Percentiles rank a stretch among this genome's conserved stretches.
Conservation (phyloP, 2,329 filamentous ascomycete species). For the Cephalotrichum gorgonifer region DNA sequence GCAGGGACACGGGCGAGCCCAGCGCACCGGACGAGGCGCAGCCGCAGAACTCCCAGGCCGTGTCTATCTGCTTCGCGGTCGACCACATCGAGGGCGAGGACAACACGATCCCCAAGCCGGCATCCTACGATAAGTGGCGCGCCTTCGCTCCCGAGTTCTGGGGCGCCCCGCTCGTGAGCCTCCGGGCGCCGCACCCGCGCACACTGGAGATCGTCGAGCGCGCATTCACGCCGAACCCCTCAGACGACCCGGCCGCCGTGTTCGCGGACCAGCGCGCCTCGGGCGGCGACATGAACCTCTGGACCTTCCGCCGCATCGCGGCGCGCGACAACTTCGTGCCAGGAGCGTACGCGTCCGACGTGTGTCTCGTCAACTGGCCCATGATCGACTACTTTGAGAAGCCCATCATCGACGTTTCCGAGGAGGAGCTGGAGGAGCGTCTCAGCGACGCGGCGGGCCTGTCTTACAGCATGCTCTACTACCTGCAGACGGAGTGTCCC, state of each 20-base stretch:
- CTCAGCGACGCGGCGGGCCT: conserved; percentile 11
- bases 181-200: conserved; percentile 15
- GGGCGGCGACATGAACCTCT: conserved; percentile 18
- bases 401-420: conserved; percentile 15
- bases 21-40: conserved; percentile 15
- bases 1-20: conserved; percentile 14
- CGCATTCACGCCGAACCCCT: conserved; percentile 15
- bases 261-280: conserved; percentile 14
- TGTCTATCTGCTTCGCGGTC: conserved; percentile 18
- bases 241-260: conserved; percentile 14
- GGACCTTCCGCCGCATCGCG: conserved; percentile 16
- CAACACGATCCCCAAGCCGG: conserved; percentile 13
- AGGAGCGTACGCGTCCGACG: conserved; percentile 14
- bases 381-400: conserved; percentile 20
- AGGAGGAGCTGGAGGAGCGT: conserved; percentile 10
- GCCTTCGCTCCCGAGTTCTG: conserved; percentile 14
- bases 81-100: conserved; percentile 16
- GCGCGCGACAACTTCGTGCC: conserved; percentile 13
- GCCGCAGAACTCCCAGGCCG: conserved; percentile 15
- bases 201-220: conserved; percentile 17
- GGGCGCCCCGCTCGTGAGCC: conserved; percentile 14
- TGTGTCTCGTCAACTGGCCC: conserved; percentile 18
- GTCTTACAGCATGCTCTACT: conserved; percentile 18
- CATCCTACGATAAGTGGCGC: conserved; percentile 14
- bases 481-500: conserved; percentile 15